phyloP scores from a whole-genome alignment of 495 filamentous ascomycete species.

The Hypoxylon intermedium region DNA sequence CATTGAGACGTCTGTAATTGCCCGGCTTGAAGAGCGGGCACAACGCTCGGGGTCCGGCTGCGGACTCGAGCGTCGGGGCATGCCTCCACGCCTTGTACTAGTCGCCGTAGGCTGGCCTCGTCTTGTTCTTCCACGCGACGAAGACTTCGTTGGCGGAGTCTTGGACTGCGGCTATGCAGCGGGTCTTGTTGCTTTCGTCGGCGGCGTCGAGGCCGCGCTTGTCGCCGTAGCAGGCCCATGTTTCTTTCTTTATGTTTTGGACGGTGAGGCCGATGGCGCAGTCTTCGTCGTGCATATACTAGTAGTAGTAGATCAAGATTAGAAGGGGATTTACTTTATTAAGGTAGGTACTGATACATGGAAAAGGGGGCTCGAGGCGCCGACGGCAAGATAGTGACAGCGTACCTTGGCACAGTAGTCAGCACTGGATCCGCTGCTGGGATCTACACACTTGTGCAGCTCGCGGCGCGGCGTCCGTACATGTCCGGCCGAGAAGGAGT shows the following conservation, averaged over 20 bases:
- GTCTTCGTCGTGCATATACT: slow-evolving; percentile 38
- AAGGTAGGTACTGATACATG: no score
- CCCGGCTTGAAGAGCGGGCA: not conserved
- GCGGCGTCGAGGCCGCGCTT: slow-evolving; percentile 14
- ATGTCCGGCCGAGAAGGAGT: slow-evolving; percentile 35
- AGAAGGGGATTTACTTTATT: not conserved
- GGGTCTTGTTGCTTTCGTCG: slow-evolving; percentile 10
- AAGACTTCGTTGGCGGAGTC: slow-evolving; percentile 28
- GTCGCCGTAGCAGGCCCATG: slow-evolving; percentile 28
- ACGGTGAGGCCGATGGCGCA: slow-evolving; percentile 25
- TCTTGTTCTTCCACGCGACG: slow-evolving; percentile 3
- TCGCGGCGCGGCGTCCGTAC: slow-evolving; percentile 25
- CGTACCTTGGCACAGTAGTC: not conserved
- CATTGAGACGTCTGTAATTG: not conserved
- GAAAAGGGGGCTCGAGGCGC: no score
- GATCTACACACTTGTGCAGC: slow-evolving; percentile 1
- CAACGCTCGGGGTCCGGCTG: not conserved
- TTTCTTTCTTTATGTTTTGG: not conserved
- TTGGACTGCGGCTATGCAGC: slow-evolving; percentile 11
- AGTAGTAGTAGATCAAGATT: not conserved
- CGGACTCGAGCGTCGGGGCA: not conserved
- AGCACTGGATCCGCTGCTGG: not conserved
- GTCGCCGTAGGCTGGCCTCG: not conserved
- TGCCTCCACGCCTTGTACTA: not conserved
- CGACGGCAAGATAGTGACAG: no score